Percentiles rank a stretch among this genome's conserved stretches.
phyloP scores from a whole-genome alignment of 768 basidiomycete genomes.

The Kondoa malvinella region DNA sequence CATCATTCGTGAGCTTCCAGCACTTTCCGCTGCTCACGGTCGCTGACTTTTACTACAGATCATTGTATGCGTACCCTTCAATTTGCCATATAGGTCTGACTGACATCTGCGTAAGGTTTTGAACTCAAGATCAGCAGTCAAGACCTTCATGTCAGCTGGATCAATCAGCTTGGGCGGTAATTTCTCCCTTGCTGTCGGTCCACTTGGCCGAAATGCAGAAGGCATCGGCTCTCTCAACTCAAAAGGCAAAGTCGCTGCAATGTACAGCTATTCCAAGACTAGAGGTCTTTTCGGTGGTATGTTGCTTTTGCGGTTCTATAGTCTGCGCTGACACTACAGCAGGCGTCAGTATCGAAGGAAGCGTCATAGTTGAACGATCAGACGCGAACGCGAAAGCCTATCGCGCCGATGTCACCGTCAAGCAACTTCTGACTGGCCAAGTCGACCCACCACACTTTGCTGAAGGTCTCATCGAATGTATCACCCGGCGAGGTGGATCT shows the following conservation, averaged over 20 bases:
- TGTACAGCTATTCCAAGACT: slow-evolving; percentile 55
- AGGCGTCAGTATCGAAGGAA: slow-evolving; percentile 48
- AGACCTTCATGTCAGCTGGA: slow-evolving; percentile 91
- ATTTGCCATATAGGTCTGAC: slow-evolving; percentile 49
- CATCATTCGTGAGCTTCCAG: slow-evolving; percentile 26
- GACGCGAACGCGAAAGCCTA: slow-evolving; percentile 83
- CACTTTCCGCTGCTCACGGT: background rate
- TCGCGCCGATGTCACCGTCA: slow-evolving; percentile 29
- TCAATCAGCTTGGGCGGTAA: slow-evolving; percentile 39
- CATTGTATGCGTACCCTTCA: slow-evolving; percentile 58
- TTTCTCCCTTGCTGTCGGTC: slow-evolving; percentile 48
- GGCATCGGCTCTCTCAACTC: slow-evolving; percentile 66
- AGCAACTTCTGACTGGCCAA: slow-evolving; percentile 49
- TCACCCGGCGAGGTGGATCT: slow-evolving; percentile 52
- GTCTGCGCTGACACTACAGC: no score
- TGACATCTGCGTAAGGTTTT: slow-evolving; percentile 46
- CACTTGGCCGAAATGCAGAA: slow-evolving; percentile 80
- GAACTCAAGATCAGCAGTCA: slow-evolving; percentile 50
- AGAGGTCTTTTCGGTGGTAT: slow-evolving; percentile 89
- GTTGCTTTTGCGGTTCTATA: no score
- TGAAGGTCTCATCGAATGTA: slow-evolving; percentile 49
- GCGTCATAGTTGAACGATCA: slow-evolving; percentile 79
- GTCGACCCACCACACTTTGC: slow-evolving; percentile 68
- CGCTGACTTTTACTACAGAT: background rate
- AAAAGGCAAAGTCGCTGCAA: slow-evolving; percentile 74